Evolutionary conservation across 371 early-diverging fungal species (phyloP), one percentile per base, ranked within the genome.

Genomic region (Lichtheimia corymbifera): DNA sequence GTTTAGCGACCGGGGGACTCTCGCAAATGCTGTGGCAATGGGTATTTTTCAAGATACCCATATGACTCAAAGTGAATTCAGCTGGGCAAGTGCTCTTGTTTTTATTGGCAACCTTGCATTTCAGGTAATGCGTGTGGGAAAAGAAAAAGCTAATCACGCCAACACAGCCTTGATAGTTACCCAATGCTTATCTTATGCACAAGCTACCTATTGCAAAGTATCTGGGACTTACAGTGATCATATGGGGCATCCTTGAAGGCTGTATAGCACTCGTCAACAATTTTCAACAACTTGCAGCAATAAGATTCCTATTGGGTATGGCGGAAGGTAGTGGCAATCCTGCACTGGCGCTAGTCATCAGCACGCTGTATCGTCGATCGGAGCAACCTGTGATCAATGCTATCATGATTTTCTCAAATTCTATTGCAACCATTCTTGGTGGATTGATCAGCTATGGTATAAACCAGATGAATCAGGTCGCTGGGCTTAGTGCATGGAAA

Each of bases 361-460:
- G 50, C 12, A 54, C 45, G 17, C 44, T 68, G 14, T 68, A 61
- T 27, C 68, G 68, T n/a, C 61, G 64, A 17, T 42, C 45, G 15
- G 68, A 68, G 56, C 68, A 68, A 55, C 55, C 50, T 2, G 47
- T 56, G 5, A 64, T 41, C 64, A 44, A 43, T 53, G 51, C 70
- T 65, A n/a, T 59, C 20, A 53, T 58, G 27, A 61, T 53, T 20
- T 44, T 59, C 0, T 53, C 41, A 25, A 68, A 68, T 24, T 50
- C 55, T 11, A 24, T 74, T 12, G 74, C 83, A 43, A 73, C 74
- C 27, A 69, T 77, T 15, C 66, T 84, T 35, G 82, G 80, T 56
- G 87, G 84, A 0, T 73, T 83, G 11, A 68, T 83, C 5, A 82
- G 85, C 13, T 77, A 82, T 24, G 83, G 76, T 4, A 73, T 88